A percentile compares a stretch with the other conserved stretches of the same genome.
These are phyloP conservation scores for Flaveria bidentis DNA, from an alignment of 129 eudicot genomes.

Conservation along the genomic window DNA sequence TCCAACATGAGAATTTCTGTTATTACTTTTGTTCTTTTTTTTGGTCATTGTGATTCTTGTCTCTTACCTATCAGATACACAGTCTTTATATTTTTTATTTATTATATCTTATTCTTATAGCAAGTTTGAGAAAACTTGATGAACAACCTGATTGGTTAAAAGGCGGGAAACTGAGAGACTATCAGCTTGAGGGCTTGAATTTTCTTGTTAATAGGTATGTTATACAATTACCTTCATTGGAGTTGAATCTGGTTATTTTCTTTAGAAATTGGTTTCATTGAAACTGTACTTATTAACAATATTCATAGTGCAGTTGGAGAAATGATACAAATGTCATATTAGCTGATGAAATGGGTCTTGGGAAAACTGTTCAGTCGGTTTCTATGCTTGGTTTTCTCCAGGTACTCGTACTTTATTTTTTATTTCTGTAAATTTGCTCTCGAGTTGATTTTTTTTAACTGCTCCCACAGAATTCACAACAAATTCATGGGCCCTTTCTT, in stretches of 20 bases:
- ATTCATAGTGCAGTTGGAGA: constrained; percentile 84
- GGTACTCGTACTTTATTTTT: constrained; percentile 40
- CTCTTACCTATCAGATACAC: constrained; percentile 11
- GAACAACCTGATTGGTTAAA: constrained; percentile 99
- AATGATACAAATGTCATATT: constrained; percentile 95
- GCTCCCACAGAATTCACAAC: constrained; percentile 77
- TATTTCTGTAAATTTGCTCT: constrained; percentile 9
- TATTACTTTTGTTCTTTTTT: neutral
- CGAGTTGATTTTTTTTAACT: constrained; percentile 15
- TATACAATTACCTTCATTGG: constrained; percentile 14
- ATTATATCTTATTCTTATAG: constrained; percentile 42
- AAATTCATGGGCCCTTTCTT: constrained; percentile 96
- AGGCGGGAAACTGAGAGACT: constrained; percentile 96
- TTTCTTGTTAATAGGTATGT: constrained; percentile 94
- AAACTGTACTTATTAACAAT: constrained; percentile 41
- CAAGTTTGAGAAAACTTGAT: constrained; percentile 95
- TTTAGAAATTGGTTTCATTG: neutral
- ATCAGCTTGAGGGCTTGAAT: constrained; percentile 99
- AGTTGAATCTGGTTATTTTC: neutral
- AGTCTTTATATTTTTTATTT: constrained; percentile 6
- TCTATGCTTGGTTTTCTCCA: constrained; percentile 98
- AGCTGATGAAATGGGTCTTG: constrained; percentile 99
- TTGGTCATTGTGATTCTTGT: constrained; percentile 11
- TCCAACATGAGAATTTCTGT: neutral
- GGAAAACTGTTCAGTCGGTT: constrained; percentile 97